Evolutionary conservation across 2,329 filamentous ascomycete species (phyloP).

Genomic region (Sarocladiaceae sp.): DNA sequence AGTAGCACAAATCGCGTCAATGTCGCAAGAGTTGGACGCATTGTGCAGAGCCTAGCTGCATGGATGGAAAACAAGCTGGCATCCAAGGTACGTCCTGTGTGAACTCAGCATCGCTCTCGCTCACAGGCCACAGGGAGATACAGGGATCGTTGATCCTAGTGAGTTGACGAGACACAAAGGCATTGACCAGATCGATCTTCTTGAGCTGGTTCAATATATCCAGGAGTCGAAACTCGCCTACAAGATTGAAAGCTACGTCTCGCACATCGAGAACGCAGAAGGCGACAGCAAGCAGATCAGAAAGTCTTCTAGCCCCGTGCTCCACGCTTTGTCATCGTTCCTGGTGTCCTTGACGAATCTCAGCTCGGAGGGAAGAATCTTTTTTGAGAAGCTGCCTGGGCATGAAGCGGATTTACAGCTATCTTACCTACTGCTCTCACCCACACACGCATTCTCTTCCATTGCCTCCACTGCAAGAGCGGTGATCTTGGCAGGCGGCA

Average conservation of each 20-base stretch:
- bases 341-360: slow-evolving; percentile 81
- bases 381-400: slow-evolving; percentile 45
- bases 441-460: slow-evolving; percentile 83
- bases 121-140: slow-evolving; percentile 28
- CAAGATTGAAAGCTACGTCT: slow-evolving; percentile 86
- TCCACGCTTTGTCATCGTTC: slow-evolving; percentile 54
- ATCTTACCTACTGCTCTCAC: slow-evolving; percentile 84
- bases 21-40: slow-evolving; percentile 76
- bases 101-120: not conserved
- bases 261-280: slow-evolving; percentile 48
- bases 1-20: slow-evolving; percentile 90
- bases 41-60: slow-evolving; percentile 70
- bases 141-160: slow-evolving; percentile 65
- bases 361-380: slow-evolving; percentile 62
- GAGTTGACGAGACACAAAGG: slow-evolving; percentile 75
- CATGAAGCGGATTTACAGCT: slow-evolving; percentile 48
- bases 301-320: slow-evolving; percentile 36
- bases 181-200: slow-evolving; percentile 91
- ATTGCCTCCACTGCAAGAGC: slow-evolving; percentile 79
- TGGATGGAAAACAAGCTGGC: slow-evolving; percentile 56
- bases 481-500: slow-evolving; percentile 87
- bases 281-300: slow-evolving; percentile 20
- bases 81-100: slow-evolving; percentile 32
- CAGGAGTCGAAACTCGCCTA: slow-evolving; percentile 88
- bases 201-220: slow-evolving; percentile 80